Conservation (phyloP, 108 stramenopile species). For the Skeletonema marinoi region DNA sequence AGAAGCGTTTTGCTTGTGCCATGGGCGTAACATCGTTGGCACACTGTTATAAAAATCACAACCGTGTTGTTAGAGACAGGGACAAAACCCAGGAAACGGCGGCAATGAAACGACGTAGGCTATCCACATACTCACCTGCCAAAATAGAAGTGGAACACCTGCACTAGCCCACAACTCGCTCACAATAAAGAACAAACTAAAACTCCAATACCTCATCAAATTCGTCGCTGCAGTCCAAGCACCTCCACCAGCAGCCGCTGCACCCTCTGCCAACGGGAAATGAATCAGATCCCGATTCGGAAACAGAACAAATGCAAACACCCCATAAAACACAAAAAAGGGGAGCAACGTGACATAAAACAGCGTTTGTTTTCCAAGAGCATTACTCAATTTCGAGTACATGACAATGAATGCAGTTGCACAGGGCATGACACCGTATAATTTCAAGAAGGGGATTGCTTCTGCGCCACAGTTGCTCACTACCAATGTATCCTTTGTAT, state of each 20-base stretch:
- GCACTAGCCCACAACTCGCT: slow-evolving; percentile 55
- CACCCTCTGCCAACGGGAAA: slow-evolving; percentile 20
- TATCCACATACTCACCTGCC: slow-evolving; percentile 40
- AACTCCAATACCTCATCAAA: slow-evolving; percentile 51
- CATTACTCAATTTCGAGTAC: slow-evolving; percentile 62
- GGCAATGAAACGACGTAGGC: neutral
- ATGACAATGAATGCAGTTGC: slow-evolving; percentile 43
- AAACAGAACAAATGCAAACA: slow-evolving; percentile 70
- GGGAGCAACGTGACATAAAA: slow-evolving; percentile 67
- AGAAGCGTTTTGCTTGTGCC: slow-evolving; percentile 75
- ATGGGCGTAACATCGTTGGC: slow-evolving; percentile 78
- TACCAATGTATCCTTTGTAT: slow-evolving; percentile 82
- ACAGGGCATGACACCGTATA: slow-evolving; percentile 56
- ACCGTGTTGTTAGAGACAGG: slow-evolving; percentile 32
- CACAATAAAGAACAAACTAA: slow-evolving; percentile 55
- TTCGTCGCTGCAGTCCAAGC: slow-evolving; percentile 24
- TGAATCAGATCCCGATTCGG: slow-evolving; percentile 65
- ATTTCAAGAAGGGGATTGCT: slow-evolving; percentile 74
- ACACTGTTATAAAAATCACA: slow-evolving; percentile 28
- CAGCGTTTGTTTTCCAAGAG: slow-evolving; percentile 48
- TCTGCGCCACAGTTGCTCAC: slow-evolving; percentile 83
- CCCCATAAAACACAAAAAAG: slow-evolving; percentile 70
- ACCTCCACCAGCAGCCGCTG: slow-evolving; percentile 23
- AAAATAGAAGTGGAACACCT: slow-evolving; percentile 53
- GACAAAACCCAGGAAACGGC: slow-evolving; percentile 1